Percentiles rank a stretch among this genome's conserved stretches.
phyloP scores from a whole-genome alignment of 1,284 basidiomycete species.

The Schizopora paradoxa region DNA sequence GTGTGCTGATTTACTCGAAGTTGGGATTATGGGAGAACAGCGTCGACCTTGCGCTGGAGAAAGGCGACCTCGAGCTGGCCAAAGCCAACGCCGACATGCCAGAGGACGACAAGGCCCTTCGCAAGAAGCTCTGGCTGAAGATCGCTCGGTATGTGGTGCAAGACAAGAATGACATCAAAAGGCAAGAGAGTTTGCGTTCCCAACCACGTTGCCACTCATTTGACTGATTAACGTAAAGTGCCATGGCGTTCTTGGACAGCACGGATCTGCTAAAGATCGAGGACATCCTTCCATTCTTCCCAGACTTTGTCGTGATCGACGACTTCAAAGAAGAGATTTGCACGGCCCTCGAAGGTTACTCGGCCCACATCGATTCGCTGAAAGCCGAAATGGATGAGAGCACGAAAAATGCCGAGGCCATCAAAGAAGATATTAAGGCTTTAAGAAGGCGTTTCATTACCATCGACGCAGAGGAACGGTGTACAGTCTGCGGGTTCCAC shows the following conservation, averaged over 20 bases:
- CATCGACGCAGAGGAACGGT: slow-evolving; percentile 84
- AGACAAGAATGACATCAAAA: slow-evolving; percentile 95
- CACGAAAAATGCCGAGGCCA: slow-evolving; percentile 86
- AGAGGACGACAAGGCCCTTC: slow-evolving; percentile 78
- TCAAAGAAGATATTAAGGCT: slow-evolving; percentile 86
- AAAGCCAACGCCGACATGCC: slow-evolving; percentile 93
- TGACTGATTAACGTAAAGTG: slow-evolving; percentile 43
- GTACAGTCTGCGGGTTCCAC: slow-evolving; percentile 72
- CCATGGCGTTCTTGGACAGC: slow-evolving; percentile 93
- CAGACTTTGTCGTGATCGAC: slow-evolving; percentile 98
- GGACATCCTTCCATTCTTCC: slow-evolving; percentile 99
- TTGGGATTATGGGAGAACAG: slow-evolving; percentile 97
- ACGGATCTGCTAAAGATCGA: slow-evolving; percentile 96
- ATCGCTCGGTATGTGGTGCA: slow-evolving; percentile 97
- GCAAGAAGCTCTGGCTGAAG: slow-evolving; percentile 97
- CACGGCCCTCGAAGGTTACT: slow-evolving; percentile 91
- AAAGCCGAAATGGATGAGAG: slow-evolving; percentile 97
- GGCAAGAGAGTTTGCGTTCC: slow-evolving; percentile 47
- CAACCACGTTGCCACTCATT: slow-evolving; percentile 11
- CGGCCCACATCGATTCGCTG: slow-evolving; percentile 84
- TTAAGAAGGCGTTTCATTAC: slow-evolving; percentile 91
- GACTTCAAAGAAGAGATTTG: slow-evolving; percentile 99
- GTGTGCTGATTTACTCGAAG: slow-evolving; percentile 95
- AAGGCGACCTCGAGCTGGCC: slow-evolving; percentile 89
- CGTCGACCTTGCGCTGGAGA: slow-evolving; percentile 91